Evolutionary conservation across 1,139 yeast species (phyloP).

Genomic region (Yamadazyma siamensis): DNA sequence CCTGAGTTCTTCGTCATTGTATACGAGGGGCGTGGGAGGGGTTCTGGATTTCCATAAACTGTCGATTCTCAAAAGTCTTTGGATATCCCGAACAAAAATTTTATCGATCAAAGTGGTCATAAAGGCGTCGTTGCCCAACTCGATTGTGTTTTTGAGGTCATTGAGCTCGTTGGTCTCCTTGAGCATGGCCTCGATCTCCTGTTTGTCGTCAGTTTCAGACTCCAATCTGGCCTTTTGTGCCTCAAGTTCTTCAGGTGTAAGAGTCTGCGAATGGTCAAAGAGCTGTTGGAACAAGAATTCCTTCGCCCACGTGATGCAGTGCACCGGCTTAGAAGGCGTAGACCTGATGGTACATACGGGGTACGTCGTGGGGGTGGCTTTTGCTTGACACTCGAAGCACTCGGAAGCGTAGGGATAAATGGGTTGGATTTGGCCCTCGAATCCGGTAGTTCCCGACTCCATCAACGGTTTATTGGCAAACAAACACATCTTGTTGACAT

Average conservation of each 20-base stretch:
- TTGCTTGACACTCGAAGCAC: slow-evolving; percentile 89
- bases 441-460: slow-evolving; percentile 96
- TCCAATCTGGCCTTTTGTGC: slow-evolving; percentile 36
- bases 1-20: slow-evolving; percentile 15
- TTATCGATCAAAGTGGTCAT: slow-evolving; percentile 45
- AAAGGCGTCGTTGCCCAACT: slow-evolving; percentile 27
- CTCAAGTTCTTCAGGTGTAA: slow-evolving; percentile 23
- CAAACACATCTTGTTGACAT: slow-evolving; percentile 81
- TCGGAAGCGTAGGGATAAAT: slow-evolving; percentile 80
- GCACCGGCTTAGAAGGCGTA: slow-evolving; percentile 95
- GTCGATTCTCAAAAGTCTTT: slow-evolving; percentile 66
- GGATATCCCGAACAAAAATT: slow-evolving; percentile 67
- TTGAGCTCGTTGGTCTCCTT: slow-evolving; percentile 75
- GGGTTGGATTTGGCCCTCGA: slow-evolving; percentile 90
- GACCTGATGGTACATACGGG: slow-evolving; percentile 97
- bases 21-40: slow-evolving; percentile 62
- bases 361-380: slow-evolving; percentile 83
- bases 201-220: slow-evolving; percentile 52
- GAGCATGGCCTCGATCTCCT: slow-evolving; percentile 66
- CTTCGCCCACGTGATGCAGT: slow-evolving; percentile 97
- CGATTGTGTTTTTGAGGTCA: slow-evolving; percentile 52
- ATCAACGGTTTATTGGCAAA: slow-evolving; percentile 72
- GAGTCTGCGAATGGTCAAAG: slow-evolving; percentile 54
- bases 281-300: slow-evolving; percentile 80
- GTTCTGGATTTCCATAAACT: slow-evolving; percentile 74